Evolutionary conservation across 1,284 basidiomycete species (phyloP).

Genomic region (Bondarzewia mesenterica): DNA sequence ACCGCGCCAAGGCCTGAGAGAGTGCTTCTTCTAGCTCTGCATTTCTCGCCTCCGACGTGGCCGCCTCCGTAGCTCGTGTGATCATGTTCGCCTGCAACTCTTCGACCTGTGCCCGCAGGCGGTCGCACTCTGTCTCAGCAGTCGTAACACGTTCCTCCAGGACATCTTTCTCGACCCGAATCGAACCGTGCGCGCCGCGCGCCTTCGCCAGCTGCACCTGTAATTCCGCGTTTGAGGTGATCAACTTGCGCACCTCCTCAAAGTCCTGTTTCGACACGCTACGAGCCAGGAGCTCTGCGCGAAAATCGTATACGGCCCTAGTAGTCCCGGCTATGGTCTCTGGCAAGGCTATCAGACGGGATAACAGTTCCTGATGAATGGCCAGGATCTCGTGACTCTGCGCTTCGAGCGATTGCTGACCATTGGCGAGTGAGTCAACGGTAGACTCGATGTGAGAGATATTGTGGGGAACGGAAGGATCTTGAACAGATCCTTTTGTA

Average conservation of each 20-base stretch:
- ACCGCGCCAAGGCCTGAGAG: conserved; percentile 54
- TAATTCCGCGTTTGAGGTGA: conserved; percentile 47
- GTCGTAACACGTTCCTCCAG: conserved; percentile 49
- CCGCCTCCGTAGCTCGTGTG: conserved; percentile 37
- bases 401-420: conserved; percentile 35
- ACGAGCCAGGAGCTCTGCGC: conserved; percentile 53
- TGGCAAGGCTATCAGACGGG: conserved; percentile 49
- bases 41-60: conserved; percentile 45
- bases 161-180: conserved; percentile 74
- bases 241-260: conserved; percentile 56
- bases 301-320: conserved; percentile 46
- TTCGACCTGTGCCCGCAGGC: conserved; percentile 43
- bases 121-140: conserved; percentile 59
- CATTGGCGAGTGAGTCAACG: conserved; percentile 33
- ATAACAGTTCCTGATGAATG: conserved; percentile 41
- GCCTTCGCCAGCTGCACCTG: conserved; percentile 68
- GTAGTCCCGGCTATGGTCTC: conserved; percentile 48
- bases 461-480: conserved; percentile 15
- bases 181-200: conserved; percentile 64
- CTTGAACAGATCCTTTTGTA: conserved; percentile 17
- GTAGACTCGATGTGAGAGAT: conserved; percentile 35
- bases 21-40: conserved; percentile 61
- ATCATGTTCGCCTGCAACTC: conserved; percentile 39
- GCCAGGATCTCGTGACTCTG: conserved; percentile 41
- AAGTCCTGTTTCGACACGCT: conserved; percentile 51